These are phyloP conservation scores for Chlorella sp. DNA, from an alignment of 139 green algal species.

Conservation along the genomic window DNA sequence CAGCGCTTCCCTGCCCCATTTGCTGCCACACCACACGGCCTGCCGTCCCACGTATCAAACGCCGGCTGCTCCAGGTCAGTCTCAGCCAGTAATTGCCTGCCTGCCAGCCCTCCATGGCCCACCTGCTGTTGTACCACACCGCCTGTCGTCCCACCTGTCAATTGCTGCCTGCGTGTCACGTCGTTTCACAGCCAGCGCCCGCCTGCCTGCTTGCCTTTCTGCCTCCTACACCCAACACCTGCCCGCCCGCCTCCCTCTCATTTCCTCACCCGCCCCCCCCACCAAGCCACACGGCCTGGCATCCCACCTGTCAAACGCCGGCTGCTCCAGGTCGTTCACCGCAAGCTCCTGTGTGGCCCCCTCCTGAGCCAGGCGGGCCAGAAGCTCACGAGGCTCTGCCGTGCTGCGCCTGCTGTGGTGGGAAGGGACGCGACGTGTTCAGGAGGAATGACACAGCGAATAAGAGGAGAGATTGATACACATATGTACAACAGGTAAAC, in stretches of 20 bases:
- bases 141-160: no score
- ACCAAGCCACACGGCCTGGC: neutral
- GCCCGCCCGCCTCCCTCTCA: no score
- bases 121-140: no score
- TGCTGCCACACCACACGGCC: no score
- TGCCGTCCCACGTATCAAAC: no score
- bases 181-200: no score
- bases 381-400: slow-evolving; percentile 83
- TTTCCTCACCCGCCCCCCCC: neutral
- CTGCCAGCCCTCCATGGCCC: no score
- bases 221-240: no score
- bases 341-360: slow-evolving; percentile 62
- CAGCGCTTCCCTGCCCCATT: no score
- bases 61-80: no score
- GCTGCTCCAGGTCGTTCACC: slow-evolving; percentile 95
- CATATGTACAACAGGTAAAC: no score
- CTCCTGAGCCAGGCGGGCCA: slow-evolving; percentile 58
- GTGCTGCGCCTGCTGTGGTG: slow-evolving; percentile 54
- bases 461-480: neutral
- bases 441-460: neutral
- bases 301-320: slow-evolving; percentile 86
- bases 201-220: neutral
- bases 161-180: no score
- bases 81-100: neutral
- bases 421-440: neutral